Percentiles rank a stretch among this genome's conserved stretches.
phyloP scores from a whole-genome alignment of 192 early-diverging fungal genomes.

The Funneliformis mosseae region DNA sequence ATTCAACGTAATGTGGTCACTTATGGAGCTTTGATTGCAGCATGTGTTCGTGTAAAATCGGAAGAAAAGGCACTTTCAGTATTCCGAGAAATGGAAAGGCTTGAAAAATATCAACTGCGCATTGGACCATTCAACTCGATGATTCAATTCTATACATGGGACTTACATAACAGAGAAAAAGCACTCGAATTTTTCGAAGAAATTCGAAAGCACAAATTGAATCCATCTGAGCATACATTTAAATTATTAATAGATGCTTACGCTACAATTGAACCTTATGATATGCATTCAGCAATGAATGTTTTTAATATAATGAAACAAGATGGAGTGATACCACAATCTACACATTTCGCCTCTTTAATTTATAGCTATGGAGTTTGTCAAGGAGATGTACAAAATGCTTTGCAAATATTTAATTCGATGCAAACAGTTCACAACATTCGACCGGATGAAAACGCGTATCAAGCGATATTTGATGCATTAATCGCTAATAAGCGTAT shows the following conservation, averaged over 20 bases:
- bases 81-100: constrained; percentile 52
- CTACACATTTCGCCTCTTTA: constrained; percentile 56
- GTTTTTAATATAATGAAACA: constrained; percentile 48
- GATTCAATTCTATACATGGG: constrained; percentile 65
- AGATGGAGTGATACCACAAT: constrained; percentile 44
- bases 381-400: constrained; percentile 50
- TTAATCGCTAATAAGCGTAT: constrained; percentile 50
- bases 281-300: constrained; percentile 54
- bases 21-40: constrained; percentile 59
- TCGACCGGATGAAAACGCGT: constrained; percentile 50
- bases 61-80: constrained; percentile 50
- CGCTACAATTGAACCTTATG: constrained; percentile 56
- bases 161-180: constrained; percentile 50
- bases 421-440: constrained; percentile 42
- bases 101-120: constrained; percentile 51
- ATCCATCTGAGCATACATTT: constrained; percentile 57
- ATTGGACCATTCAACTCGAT: constrained; percentile 60
- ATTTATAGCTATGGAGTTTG: constrained; percentile 59
- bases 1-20: constrained; percentile 57
- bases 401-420: constrained; percentile 46
- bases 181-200: constrained; percentile 54
- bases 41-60: constrained; percentile 56
- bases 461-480: constrained; percentile 59
- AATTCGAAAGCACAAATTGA: constrained; percentile 45
- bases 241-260: constrained; percentile 59